These are phyloP conservation scores for Annona squamosa DNA, from an alignment of 164 flowering plant genomes.

Conservation along the genomic window DNA sequence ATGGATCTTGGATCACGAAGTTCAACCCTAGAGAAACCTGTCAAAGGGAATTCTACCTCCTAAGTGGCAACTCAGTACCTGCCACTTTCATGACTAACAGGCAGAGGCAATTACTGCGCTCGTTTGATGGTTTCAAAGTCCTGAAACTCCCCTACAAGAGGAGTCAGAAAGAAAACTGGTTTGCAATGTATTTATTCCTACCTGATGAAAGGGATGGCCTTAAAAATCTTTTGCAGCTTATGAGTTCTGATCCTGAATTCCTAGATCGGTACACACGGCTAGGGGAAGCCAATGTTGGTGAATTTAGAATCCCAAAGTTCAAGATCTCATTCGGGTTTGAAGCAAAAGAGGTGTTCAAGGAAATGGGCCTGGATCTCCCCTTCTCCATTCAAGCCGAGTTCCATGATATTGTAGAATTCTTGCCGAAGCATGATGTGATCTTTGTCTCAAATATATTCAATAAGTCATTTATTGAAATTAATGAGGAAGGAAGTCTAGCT, in stretches of 20 bases:
- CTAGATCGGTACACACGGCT: neutral
- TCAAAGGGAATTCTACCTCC: conserved; percentile 20
- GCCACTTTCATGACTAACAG: conserved; percentile 27
- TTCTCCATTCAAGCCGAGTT: conserved; percentile 10
- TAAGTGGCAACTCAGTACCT: conserved; percentile 10
- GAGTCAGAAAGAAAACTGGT: neutral
- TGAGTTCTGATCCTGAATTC: conserved; percentile 9
- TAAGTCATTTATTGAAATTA: conserved; percentile 5
- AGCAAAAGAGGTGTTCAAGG: conserved; percentile 7
- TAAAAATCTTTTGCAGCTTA: conserved; percentile 2
- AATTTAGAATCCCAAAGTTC: conserved; percentile 21
- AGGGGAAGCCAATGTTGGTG: neutral
- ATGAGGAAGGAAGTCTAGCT: conserved; percentile 18
- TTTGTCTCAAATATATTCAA: neutral
- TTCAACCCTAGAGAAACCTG: conserved; percentile 11
- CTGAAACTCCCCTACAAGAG: conserved; percentile 19
- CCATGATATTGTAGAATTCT: conserved; percentile 7
- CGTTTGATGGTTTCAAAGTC: conserved; percentile 15
- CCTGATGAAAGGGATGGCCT: conserved; percentile 20
- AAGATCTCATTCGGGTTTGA: conserved; percentile 18
- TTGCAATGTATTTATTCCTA: conserved; percentile 26
- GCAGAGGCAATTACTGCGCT: neutral
- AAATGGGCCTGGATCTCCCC: conserved; percentile 13
- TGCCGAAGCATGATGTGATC: neutral
- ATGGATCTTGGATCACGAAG: conserved; percentile 14